These are phyloP conservation scores for Alternaria solani DNA, from an alignment of 2,329 filamentous ascomycete genomes.

Conservation along the genomic window DNA sequence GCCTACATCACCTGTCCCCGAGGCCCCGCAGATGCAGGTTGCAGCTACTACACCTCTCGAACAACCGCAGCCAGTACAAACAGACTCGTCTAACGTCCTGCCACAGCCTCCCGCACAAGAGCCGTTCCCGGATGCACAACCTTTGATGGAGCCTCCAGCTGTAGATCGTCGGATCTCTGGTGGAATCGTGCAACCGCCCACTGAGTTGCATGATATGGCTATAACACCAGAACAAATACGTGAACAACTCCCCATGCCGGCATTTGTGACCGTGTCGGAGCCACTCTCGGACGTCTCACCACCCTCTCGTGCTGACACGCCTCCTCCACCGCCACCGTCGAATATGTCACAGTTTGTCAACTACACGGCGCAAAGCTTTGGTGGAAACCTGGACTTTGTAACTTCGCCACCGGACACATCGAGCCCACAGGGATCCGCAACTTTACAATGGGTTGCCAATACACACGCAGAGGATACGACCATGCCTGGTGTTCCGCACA, in stretches of 20 bases:
- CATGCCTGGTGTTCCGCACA: conserved; percentile 19
- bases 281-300: conserved; percentile 31
- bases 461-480: conserved; percentile 21
- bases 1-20: conserved; percentile 40
- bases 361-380: conserved; percentile 36
- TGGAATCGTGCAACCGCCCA: conserved; percentile 38
- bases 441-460: conserved; percentile 47
- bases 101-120: conserved; percentile 5
- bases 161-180: conserved; percentile 28
- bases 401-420: background rate
- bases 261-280: conserved; percentile 38
- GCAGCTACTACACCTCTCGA: conserved; percentile 33
- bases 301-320: conserved; percentile 48
- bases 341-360: conserved; percentile 46
- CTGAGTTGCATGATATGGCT: conserved; percentile 40
- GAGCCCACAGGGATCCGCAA: conserved; percentile 25
- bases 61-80: conserved; percentile 40
- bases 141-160: background rate
- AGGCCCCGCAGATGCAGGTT: conserved; percentile 33
- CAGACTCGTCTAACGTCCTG: conserved; percentile 17
- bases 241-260: conserved; percentile 46
- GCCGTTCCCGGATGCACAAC: background rate
- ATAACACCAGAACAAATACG: conserved; percentile 48
- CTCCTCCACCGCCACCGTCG: conserved; percentile 48
- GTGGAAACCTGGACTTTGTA: conserved; percentile 5